phyloP scores from a whole-genome alignment of 2,329 filamentous ascomycete species.

The Venturia carpophila region DNA sequence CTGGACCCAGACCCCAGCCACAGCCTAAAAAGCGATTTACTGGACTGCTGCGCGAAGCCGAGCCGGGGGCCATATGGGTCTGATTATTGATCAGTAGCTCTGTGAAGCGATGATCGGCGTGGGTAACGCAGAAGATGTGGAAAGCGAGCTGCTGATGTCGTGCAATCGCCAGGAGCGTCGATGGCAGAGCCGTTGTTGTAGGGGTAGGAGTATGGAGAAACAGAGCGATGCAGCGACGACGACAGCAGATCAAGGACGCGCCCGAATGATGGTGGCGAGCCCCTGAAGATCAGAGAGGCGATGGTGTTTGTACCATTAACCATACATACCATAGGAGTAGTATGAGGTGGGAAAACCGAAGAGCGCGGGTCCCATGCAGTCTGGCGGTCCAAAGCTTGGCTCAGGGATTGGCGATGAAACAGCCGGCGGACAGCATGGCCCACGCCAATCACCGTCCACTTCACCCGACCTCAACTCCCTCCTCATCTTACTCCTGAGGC shows the following conservation, averaged over 20 bases:
- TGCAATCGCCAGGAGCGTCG: background rate
- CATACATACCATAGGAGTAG: no score
- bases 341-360: background rate
- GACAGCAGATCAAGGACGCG: background rate
- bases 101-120: conserved; percentile 4
- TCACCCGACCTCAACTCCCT: background rate
- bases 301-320: no score
- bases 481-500: conserved; percentile 1
- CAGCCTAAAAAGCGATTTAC: background rate
- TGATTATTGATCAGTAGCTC: background rate
- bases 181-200: background rate
- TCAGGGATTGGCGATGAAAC: background rate
- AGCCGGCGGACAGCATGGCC: background rate
- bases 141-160: background rate
- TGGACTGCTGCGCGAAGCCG: background rate
- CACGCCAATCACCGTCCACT: background rate
- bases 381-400: conserved; percentile 6
- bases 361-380: background rate
- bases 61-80: background rate
- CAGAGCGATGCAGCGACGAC: background rate
- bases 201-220: no score
- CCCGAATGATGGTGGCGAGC: background rate
- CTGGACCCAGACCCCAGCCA: background rate
- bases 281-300: background rate
- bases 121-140: background rate